Percentiles rank a stretch among this genome's conserved stretches.
phyloP scores from a whole-genome alignment of 1,284 basidiomycete species.

The Cutaneotrichosporon curvatum region DNA sequence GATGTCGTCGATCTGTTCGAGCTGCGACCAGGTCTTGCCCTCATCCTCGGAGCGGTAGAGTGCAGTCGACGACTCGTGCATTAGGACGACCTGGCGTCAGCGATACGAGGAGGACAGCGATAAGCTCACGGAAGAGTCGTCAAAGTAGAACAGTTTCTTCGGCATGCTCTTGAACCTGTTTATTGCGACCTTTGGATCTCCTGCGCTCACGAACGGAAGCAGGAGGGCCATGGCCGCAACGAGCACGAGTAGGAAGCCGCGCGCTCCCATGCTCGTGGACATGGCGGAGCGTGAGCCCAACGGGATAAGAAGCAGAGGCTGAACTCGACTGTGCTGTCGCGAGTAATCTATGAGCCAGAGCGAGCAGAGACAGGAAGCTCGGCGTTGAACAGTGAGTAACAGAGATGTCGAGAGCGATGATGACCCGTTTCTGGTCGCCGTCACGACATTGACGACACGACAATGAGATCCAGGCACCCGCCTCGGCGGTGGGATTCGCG shows the following conservation, averaged over 20 bases:
- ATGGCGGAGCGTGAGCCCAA: no score
- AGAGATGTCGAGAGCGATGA: no score
- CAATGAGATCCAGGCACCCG: no score
- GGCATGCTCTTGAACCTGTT: conserved; percentile 61
- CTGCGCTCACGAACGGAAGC: conserved; percentile 13
- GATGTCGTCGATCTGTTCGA: conserved; percentile 61
- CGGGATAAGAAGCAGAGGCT: no score
- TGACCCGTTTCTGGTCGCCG: no score
- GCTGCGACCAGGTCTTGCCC: conserved; percentile 69
- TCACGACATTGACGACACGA: no score
- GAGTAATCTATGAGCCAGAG: no score
- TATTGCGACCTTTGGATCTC: conserved; percentile 44
- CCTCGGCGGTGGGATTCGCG: no score
- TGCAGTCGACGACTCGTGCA: conserved; percentile 66
- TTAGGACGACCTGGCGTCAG: conserved; percentile 60
- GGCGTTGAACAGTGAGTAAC: no score
- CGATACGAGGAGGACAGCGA: background rate
- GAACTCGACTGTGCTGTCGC: no score
- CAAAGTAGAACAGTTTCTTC: conserved; percentile 80
- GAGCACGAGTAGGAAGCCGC: background rate
- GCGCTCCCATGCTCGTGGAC: background rate
- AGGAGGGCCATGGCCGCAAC: background rate
- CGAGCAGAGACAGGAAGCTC: no score
- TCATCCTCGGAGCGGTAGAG: conserved; percentile 82
- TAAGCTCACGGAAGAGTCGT: conserved; percentile 69